These are phyloP conservation scores for Neurospora sp. DNA, from an alignment of 495 filamentous ascomycete species.

Conservation along the genomic window DNA sequence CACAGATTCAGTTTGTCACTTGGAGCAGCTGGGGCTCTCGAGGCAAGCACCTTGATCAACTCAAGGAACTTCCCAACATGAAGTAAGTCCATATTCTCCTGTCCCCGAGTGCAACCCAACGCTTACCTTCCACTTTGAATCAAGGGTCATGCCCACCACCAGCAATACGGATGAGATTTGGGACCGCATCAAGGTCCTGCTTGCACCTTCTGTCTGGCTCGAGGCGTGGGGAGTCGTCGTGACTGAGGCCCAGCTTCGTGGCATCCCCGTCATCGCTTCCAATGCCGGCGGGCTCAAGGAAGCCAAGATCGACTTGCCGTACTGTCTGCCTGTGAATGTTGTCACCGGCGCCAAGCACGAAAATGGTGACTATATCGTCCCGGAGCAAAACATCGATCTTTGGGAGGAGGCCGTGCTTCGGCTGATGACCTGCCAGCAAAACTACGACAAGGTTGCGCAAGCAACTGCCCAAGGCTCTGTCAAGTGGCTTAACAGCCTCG, in stretches of 20 bases:
- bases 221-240: conserved; percentile 25
- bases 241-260: conserved; percentile 23
- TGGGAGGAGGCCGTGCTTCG: conserved; percentile 12
- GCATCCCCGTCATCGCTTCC: conserved; percentile 23
- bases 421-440: conserved; percentile 11
- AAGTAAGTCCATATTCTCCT: conserved; percentile 7
- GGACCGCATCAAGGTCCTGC: conserved; percentile 21
- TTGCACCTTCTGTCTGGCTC: conserved; percentile 21
- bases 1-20: conserved; percentile 19
- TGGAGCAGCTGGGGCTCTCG: conserved; percentile 23
- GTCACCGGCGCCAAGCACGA: conserved; percentile 13
- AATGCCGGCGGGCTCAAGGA: conserved; percentile 20
- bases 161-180: conserved; percentile 21
- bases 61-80: conserved; percentile 14
- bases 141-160: conserved; percentile 16
- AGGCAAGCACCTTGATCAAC: conserved; percentile 3
- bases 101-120: background rate
- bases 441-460: conserved; percentile 7
- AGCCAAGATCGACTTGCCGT: conserved; percentile 19
- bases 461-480: conserved; percentile 7
- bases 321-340: conserved; percentile 19
- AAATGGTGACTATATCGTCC: conserved; percentile 18
- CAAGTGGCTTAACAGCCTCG: conserved; percentile 14
- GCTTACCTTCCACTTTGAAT: background rate
- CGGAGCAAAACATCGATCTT: conserved; percentile 14